phyloP scores from a whole-genome alignment of 176 grass and related monocot genomes.

The Rhynchospora breviuscula region DNA sequence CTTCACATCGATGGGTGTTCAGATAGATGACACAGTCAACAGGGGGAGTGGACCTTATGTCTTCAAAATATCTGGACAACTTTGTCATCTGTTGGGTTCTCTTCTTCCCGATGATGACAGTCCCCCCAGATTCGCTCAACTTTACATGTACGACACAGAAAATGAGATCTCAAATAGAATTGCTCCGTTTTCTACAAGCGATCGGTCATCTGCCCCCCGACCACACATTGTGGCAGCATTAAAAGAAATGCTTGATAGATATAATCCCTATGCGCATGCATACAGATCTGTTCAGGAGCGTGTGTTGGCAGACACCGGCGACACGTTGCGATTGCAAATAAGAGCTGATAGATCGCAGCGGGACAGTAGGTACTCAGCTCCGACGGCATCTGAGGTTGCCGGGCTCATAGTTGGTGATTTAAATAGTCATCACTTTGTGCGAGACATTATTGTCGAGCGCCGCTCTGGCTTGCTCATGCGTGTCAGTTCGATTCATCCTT shows the following conservation, averaged over 20 bases:
- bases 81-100: neutral
- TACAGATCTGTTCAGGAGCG: neutral
- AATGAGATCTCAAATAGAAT: no score
- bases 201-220: no score
- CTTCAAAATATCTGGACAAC: neutral
- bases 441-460: conserved; percentile 28
- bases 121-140: neutral
- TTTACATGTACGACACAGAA: neutral
- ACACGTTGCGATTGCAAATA: neutral
- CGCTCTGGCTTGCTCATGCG: neutral
- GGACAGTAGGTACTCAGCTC: neutral
- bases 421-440: neutral
- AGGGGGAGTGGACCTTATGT: neutral
- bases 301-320: neutral
- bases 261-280: neutral
- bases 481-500: neutral
- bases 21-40: no score
- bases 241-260: neutral
- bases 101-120: neutral
- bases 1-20: no score
- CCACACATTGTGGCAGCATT: no score
- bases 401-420: conserved; percentile 21
- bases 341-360: no score
- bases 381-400: conserved; percentile 17
- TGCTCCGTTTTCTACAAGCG: no score